These are phyloP conservation scores for Passiflora organensis DNA, from an alignment of 345 rosid species.

Conservation along the genomic window DNA sequence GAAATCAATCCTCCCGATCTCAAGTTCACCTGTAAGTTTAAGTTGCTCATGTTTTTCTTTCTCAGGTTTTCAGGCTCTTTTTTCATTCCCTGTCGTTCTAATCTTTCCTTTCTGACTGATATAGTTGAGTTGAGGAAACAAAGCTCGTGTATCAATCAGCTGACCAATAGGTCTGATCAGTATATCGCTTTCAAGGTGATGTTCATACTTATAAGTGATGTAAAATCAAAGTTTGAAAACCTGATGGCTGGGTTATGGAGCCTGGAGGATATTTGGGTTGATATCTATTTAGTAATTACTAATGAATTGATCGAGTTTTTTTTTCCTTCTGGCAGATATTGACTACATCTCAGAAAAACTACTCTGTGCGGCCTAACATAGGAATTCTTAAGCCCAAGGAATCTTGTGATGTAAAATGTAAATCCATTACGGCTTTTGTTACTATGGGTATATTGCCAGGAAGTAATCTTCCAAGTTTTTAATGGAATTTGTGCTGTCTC, in stretches of 20 bases:
- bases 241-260: too few relatives aligned
- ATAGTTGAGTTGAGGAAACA: conserved; percentile 53
- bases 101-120: neutral
- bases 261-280: too few relatives aligned
- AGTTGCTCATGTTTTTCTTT: too few relatives aligned
- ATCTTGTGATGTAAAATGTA: conserved; percentile 39
- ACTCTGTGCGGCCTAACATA: conserved; percentile 48
- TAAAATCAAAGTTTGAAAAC: too few relatives aligned
- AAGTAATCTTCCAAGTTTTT: too few relatives aligned
- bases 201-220: too few relatives aligned
- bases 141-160: conserved; percentile 41
- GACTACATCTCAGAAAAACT: conserved; percentile 55
- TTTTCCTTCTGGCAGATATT: conserved; percentile 47
- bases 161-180: conserved; percentile 43
- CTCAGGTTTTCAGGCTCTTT: neutral
- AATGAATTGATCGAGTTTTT: too few relatives aligned
- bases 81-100: too few relatives aligned
- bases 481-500: too few relatives aligned
- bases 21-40: conserved; percentile 42
- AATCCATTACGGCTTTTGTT: too few relatives aligned
- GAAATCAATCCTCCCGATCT: conserved; percentile 43
- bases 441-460: too few relatives aligned
- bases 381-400: conserved; percentile 43
- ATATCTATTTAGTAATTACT: conserved; percentile 6
- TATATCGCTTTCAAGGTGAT: conserved; percentile 56